These are phyloP conservation scores for Musa troglodytarum DNA, from an alignment of 176 grass and related monocot species.

Conservation along the genomic window DNA sequence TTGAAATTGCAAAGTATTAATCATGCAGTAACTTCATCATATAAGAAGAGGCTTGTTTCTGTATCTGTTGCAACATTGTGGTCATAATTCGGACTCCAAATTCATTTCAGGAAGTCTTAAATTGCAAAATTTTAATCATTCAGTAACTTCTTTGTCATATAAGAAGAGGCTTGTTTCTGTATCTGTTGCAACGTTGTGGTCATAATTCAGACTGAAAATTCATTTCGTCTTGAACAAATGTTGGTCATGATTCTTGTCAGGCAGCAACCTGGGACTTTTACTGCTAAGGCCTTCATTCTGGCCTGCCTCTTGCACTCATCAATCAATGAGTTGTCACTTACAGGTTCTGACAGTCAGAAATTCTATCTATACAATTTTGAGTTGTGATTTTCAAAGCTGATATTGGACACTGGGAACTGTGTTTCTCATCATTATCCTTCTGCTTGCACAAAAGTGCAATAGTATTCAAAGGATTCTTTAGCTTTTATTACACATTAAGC, in stretches of 20 bases:
- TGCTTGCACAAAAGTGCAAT: background rate
- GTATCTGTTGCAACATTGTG: background rate
- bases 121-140: background rate
- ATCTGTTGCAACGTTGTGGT: background rate
- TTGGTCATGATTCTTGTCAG: constrained; percentile 1
- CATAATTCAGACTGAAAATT: background rate
- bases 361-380: background rate
- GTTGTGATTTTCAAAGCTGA: background rate
- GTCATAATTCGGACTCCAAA: background rate
- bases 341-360: background rate
- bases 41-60: background rate
- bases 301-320: background rate
- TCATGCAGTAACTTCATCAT: background rate
- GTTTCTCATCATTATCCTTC: background rate
- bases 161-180: background rate
- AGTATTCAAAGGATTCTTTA: background rate
- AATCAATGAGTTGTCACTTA: background rate
- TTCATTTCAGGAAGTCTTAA: background rate
- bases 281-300: background rate
- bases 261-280: background rate
- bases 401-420: background rate
- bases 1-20: background rate
- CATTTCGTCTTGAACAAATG: background rate
- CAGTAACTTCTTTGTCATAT: background rate
- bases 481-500: background rate